phyloP scores from a whole-genome alignment of 768 basidiomycete genomes.

The Suillus tomentosus region DNA sequence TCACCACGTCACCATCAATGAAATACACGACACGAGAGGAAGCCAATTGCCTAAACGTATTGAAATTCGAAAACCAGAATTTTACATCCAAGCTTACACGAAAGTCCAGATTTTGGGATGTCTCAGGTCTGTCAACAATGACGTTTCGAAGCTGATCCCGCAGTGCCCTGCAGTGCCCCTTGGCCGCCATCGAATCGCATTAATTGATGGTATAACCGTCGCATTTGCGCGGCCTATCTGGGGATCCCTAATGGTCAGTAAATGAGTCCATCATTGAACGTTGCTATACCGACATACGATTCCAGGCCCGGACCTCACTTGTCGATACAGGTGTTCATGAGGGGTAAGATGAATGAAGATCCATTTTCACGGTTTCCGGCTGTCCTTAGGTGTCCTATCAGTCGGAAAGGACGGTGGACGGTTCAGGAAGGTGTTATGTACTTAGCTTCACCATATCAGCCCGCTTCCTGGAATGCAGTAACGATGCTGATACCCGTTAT shows the following conservation, averaged over 20 bases:
- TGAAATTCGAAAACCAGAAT: neutral
- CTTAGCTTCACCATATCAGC: neutral
- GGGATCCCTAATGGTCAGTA: neutral
- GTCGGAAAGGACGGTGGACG: neutral
- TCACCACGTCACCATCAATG: neutral
- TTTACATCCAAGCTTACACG: neutral
- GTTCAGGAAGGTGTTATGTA: neutral
- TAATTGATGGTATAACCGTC: neutral
- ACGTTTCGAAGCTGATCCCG: neutral
- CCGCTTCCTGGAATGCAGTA: neutral
- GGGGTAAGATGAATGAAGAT: neutral
- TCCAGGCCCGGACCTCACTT: neutral
- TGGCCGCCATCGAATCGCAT: neutral
- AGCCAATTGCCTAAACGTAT: neutral
- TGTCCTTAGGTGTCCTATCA: neutral
- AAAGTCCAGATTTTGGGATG: neutral
- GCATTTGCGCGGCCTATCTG: neutral
- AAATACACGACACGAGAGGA: neutral
- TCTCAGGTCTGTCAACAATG: too few relatives aligned
- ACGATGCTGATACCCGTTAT: too few relatives aligned
- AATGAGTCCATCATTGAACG: neutral
- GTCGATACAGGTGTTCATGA: neutral
- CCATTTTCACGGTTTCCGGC: neutral
- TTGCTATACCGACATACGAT: neutral
- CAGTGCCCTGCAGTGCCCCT: too few relatives aligned